Conservation (phyloP, 1,139 yeast genomes). For the Blastobotrys aristatus region DNA sequence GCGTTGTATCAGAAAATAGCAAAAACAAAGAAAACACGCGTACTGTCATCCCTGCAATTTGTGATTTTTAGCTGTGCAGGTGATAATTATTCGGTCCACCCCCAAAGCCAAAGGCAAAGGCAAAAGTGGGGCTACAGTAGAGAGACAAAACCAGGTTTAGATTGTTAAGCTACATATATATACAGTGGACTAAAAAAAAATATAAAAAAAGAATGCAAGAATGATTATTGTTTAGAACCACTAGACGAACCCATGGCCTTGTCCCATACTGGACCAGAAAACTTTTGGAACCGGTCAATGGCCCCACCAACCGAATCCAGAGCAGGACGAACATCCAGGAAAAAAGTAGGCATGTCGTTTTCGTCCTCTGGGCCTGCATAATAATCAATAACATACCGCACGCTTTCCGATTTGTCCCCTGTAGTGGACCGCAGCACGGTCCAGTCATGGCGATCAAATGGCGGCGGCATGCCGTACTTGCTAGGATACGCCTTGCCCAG, state of each 20-base stretch:
- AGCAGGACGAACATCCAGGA: conserved; percentile 93
- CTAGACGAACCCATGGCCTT: conserved; percentile 41
- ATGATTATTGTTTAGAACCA: neutral
- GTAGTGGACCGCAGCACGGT: conserved; percentile 68
- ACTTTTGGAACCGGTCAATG: conserved; percentile 57
- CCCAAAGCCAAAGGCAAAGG: neutral
- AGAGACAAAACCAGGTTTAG: neutral
- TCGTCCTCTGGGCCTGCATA: conserved; percentile 79
- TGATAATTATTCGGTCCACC: no score
- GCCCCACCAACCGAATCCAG: conserved; percentile 63
- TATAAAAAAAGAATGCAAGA: neutral
- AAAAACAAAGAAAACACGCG: no score
- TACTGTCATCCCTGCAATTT: no score
- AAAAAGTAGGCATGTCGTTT: conserved; percentile 84
- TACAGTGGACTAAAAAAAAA: no score
- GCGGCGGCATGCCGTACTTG: conserved; percentile 70
- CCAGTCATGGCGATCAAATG: conserved; percentile 99
- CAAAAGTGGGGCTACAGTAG: neutral
- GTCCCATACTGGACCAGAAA: conserved; percentile 44
- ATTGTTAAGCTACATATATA: no score
- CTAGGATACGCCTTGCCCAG: conserved; percentile 70
- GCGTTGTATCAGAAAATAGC: no score
- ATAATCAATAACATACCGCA: conserved; percentile 92
- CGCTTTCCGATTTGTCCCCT: conserved; percentile 49
- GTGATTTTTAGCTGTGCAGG: no score